Evolutionary conservation across 441 rosid species (phyloP).

Genomic region (Syzygium malaccense): DNA sequence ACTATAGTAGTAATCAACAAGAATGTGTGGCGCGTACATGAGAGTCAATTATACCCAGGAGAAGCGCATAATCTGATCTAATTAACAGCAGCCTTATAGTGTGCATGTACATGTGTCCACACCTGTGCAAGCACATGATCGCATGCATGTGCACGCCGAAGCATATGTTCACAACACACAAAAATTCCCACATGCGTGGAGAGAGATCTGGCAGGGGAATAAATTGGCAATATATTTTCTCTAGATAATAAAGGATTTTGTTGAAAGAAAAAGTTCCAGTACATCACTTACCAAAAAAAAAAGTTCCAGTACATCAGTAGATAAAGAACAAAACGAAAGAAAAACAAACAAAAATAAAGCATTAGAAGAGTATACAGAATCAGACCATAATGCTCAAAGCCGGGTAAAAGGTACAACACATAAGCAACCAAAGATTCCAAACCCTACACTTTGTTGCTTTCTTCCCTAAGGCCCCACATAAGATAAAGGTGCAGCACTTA

Average conservation of each 20-base stretch:
- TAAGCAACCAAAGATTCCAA: too few species aligned
- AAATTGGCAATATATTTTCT: background rate
- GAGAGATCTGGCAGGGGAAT: background rate
- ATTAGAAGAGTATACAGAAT: background rate
- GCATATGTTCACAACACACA: background rate
- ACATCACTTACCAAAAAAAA: too few species aligned
- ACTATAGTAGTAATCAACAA: background rate
- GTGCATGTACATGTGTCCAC: background rate
- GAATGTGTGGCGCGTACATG: background rate
- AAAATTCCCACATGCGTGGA: background rate
- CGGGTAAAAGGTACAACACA: too few species aligned
- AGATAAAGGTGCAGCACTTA: too few species aligned
- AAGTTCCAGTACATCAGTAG: background rate
- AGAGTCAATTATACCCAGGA: too few species aligned
- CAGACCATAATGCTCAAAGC: background rate
- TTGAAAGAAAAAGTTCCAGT: too few species aligned
- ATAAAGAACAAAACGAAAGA: background rate
- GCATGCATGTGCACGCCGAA: background rate
- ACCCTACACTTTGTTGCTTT: too few species aligned
- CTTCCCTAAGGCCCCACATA: too few species aligned
- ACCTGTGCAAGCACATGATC: background rate
- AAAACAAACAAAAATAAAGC: background rate
- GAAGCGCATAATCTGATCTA: too few species aligned
- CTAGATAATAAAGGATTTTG: background rate
- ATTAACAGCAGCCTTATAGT: background rate